A percentile compares a stretch with the other conserved stretches of the same genome.
phyloP scores from a whole-genome alignment of 2,329 filamentous ascomycete genomes.

The Stachybotrys chartarum region DNA sequence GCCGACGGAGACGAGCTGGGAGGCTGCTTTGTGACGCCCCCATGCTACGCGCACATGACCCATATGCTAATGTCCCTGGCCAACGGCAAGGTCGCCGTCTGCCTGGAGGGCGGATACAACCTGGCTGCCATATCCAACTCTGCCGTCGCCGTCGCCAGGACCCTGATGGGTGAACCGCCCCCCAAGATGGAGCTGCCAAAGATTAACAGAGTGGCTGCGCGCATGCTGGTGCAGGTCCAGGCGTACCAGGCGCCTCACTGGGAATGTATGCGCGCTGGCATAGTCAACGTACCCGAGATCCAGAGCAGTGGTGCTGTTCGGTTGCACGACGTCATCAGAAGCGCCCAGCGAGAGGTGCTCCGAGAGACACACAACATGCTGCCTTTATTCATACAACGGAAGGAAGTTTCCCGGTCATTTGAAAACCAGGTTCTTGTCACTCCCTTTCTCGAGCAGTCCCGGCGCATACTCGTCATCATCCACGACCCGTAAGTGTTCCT shows the following conservation, averaged over 20 bases:
- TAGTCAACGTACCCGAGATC: constrained; percentile 48
- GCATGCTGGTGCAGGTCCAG: constrained; percentile 51
- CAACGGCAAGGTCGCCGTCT: constrained; percentile 82
- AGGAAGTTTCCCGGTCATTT: constrained; percentile 66
- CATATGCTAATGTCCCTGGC: constrained; percentile 98
- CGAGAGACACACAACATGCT: constrained; percentile 71
- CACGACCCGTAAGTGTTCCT: constrained; percentile 69
- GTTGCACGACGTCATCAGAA: constrained; percentile 73
- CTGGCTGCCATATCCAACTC: constrained; percentile 87
- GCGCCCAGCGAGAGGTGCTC: constrained; percentile 65
- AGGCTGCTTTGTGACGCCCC: constrained; percentile 83
- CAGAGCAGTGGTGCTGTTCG: constrained; percentile 49
- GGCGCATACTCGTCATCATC: constrained; percentile 74
- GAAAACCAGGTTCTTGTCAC: constrained; percentile 83
- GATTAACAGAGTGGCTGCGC: constrained; percentile 50
- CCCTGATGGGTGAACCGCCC: constrained; percentile 92
- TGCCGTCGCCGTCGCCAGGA: constrained; percentile 82
- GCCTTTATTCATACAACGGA: constrained; percentile 70
- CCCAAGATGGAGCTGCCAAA: constrained; percentile 49
- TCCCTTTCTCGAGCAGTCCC: constrained; percentile 56
- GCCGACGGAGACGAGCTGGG: constrained; percentile 90
- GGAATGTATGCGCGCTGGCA: constrained; percentile 74
- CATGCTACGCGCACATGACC: constrained; percentile 96
- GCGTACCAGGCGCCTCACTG: constrained; percentile 65
- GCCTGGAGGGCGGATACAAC: constrained; percentile 94